phyloP scores from a whole-genome alignment of 306 rosid genomes.

The Gillenia trifoliata region DNA sequence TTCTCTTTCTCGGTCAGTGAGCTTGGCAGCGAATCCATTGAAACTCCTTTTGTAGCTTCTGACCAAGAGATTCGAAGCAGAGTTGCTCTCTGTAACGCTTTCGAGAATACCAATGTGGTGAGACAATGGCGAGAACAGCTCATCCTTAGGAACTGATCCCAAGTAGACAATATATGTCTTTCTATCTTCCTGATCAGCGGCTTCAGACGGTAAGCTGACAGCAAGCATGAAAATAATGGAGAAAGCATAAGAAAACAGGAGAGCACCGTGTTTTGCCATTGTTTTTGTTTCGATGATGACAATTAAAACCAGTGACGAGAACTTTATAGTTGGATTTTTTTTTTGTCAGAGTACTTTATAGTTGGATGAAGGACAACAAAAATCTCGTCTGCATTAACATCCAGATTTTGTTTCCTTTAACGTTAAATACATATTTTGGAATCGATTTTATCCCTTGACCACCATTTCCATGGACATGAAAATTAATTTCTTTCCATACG shows the following conservation, averaged over 20 bases:
- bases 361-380: neutral
- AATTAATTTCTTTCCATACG: neutral
- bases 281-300: neutral
- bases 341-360: too few relatives aligned
- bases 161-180: neutral
- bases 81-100: neutral
- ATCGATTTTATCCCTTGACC: neutral
- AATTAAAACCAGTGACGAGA: too few relatives aligned
- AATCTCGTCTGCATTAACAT: neutral
- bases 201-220: neutral
- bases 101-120: neutral
- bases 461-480: neutral
- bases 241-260: neutral
- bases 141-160: neutral
- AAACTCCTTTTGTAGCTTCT: constrained; percentile 17
- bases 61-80: neutral
- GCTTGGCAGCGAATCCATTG: constrained; percentile 22
- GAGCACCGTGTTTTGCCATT: neutral
- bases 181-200: neutral
- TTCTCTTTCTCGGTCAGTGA: constrained; percentile 8
- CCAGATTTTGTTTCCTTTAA: neutral
- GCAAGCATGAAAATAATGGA: neutral
- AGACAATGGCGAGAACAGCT: neutral
- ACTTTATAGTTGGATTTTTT: neutral
- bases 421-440: neutral